Conservation (phyloP, 768 basidiomycete species). For the Calocybe cyanea region DNA sequence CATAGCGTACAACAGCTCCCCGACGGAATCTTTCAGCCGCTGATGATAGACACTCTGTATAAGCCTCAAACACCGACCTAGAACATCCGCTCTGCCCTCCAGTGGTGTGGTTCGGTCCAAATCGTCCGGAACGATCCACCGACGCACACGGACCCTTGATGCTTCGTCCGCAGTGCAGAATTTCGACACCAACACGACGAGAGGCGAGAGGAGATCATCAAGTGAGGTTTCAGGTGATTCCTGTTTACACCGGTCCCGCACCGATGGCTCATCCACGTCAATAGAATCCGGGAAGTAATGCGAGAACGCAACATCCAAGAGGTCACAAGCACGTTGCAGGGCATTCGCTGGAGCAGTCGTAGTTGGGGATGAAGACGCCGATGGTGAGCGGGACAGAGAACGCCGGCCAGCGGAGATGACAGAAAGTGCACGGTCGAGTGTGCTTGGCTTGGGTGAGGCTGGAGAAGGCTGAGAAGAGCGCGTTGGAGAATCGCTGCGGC, state of each 20-base stretch:
- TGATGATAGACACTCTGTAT: constrained; percentile 71
- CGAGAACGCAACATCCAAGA: constrained; percentile 55
- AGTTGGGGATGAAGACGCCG: too few relatives aligned
- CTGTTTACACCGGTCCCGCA: constrained; percentile 47
- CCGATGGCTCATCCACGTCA: constrained; percentile 60
- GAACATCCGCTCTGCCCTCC: constrained; percentile 65
- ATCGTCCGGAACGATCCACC: constrained; percentile 71
- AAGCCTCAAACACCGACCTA: constrained; percentile 80
- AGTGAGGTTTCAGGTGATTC: constrained; percentile 53
- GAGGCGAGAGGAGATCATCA: constrained; percentile 76
- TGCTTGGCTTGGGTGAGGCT: constrained; percentile 35
- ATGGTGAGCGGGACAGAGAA: constrained; percentile 46
- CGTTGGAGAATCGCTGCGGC: constrained; percentile 38
- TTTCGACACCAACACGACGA: constrained; percentile 71
- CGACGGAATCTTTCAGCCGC: constrained; percentile 70
- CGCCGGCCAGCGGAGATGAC: constrained; percentile 50
- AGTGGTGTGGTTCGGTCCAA: constrained; percentile 78
- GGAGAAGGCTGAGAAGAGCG: constrained; percentile 21
- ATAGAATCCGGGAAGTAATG: constrained; percentile 65
- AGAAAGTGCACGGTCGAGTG: constrained; percentile 57
- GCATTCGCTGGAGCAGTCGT: constrained; percentile 39
- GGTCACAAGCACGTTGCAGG: constrained; percentile 60
- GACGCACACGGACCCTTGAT: constrained; percentile 52
- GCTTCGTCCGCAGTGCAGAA: constrained; percentile 63
- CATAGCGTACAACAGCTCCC: constrained; percentile 84